These are phyloP conservation scores for Neocallimastix lanati DNA, from an alignment of 192 early-diverging fungal genomes.

Conservation along the genomic window DNA sequence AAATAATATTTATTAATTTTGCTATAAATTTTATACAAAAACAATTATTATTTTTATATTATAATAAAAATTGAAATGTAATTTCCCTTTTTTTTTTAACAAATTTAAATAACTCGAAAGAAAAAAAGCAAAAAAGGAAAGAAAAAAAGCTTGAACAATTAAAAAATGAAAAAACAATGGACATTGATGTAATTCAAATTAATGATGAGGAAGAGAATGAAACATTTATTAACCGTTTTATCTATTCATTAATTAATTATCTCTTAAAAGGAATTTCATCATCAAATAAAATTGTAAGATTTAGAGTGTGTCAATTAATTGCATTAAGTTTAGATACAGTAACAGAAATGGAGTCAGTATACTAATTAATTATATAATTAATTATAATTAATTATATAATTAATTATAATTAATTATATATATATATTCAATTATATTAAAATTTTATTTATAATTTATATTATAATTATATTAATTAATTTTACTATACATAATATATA, in stretches of 20 bases:
- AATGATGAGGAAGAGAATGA: constrained; percentile 6
- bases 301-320: constrained; percentile 58
- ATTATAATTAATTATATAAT: no score
- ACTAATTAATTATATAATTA: no score
- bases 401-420: background rate
- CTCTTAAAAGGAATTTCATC: constrained; percentile 57
- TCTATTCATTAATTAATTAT: constrained; percentile 44
- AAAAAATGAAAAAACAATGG: background rate
- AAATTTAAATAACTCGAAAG: no score
- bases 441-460: no score
- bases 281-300: constrained; percentile 55
- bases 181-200: constrained; percentile 10
- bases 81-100: no score
- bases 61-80: no score
- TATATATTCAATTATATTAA: background rate
- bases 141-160: background rate
- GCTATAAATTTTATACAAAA: no score
- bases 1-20: no score
- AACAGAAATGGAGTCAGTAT: constrained; percentile 53
- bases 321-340: constrained; percentile 50
- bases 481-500: no score
- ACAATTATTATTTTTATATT: no score
- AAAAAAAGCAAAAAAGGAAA: background rate
- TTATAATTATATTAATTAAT: no score
- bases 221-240: constrained; percentile 47